These are phyloP conservation scores for Microbotryomycetes sp. DNA, from an alignment of 1,284 basidiomycete species.

Conservation along the genomic window DNA sequence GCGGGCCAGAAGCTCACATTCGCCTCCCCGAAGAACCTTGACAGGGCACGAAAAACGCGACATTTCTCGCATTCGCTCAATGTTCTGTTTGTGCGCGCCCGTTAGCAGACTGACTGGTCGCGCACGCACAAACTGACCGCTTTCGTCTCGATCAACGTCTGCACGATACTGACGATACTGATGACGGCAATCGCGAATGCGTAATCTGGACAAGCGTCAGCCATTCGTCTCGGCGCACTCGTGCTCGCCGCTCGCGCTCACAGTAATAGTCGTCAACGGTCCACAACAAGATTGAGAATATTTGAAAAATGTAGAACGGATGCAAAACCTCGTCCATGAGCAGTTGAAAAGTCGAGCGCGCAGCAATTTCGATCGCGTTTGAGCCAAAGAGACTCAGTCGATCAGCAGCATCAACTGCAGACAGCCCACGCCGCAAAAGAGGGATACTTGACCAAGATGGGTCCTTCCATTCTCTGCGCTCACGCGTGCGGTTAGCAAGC, in stretches of 20 bases:
- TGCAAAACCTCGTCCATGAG: constrained; percentile 92
- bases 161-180: constrained; percentile 73
- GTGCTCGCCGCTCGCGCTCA: constrained; percentile 1
- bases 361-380: constrained; percentile 87
- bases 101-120: too few relatives aligned
- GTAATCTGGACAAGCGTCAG: constrained; percentile 61
- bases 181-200: constrained; percentile 96
- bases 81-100: constrained; percentile 53
- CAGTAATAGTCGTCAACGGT: constrained; percentile 65
- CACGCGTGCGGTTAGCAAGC: not conserved
- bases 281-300: constrained; percentile 92
- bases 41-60: constrained; percentile 82
- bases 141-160: constrained; percentile 86
- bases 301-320: constrained; percentile 97
- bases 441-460: constrained; percentile 60
- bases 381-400: constrained; percentile 68
- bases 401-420: constrained; percentile 53
- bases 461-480: constrained; percentile 82
- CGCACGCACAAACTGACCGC: constrained; percentile 53
- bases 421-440: constrained; percentile 59
- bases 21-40: constrained; percentile 61
- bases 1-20: constrained; percentile 51
- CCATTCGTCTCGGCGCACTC: not conserved
- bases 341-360: constrained; percentile 71
- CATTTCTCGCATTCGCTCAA: constrained; percentile 93